Evolutionary conservation across 73 alveolate species (phyloP).

Genomic region (Tetrahymena borealis): DNA sequence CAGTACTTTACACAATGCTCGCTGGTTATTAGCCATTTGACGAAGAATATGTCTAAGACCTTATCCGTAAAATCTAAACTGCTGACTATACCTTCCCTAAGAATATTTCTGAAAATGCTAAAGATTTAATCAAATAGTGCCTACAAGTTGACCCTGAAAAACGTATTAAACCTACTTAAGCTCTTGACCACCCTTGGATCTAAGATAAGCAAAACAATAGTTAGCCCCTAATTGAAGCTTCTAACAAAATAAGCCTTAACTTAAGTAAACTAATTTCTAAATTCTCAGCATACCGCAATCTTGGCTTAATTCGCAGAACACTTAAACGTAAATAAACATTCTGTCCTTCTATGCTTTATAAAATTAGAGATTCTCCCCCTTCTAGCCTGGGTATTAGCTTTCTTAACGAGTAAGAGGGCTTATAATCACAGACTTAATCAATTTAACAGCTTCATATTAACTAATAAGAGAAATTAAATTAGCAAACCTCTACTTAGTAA

Average conservation of each 20-base stretch:
- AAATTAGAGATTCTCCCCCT: neutral
- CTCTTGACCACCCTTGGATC: neutral
- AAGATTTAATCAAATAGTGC: neutral
- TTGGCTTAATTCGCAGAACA: neutral
- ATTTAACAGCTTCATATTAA: neutral
- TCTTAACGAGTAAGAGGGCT: neutral
- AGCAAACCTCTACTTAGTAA: neutral
- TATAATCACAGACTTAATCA: neutral
- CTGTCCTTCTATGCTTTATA: neutral
- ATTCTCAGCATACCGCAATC: neutral
- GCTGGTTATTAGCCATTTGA: constrained; percentile 32
- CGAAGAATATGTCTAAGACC: constrained; percentile 22
- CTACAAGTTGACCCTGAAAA: neutral
- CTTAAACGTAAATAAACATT: neutral
- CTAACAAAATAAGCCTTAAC: neutral
- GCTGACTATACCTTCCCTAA: neutral
- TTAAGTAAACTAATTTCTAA: neutral
- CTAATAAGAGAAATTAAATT: neutral
- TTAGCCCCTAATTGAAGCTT: neutral
- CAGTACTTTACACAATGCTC: constrained; percentile 27
- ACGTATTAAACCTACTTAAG: neutral
- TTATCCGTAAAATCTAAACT: neutral
- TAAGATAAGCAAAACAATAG: neutral
- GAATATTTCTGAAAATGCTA: neutral
- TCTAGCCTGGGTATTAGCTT: neutral